Evolutionary conservation across 805 yeast genomes (phyloP).

Genomic region (Saturnispora dispora): DNA sequence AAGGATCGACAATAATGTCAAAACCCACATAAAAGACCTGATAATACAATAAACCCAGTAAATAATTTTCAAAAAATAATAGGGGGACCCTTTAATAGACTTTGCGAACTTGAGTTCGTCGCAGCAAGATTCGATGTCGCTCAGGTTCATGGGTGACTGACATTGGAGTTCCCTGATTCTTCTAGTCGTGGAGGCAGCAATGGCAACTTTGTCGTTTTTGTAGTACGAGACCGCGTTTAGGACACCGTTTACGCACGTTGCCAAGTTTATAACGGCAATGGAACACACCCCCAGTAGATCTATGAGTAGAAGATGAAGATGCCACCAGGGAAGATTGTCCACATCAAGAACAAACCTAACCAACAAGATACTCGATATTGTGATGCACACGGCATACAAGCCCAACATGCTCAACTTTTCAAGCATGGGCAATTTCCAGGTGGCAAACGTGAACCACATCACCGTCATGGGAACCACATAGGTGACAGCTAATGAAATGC

Average conservation of each 20-base stretch:
- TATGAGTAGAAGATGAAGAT: not conserved
- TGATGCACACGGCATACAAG: not conserved
- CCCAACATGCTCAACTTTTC: not conserved
- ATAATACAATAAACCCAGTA: conserved; percentile 7
- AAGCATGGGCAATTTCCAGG: not conserved
- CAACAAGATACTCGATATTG: not conserved
- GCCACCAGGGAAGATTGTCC: not conserved
- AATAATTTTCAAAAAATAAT: not conserved
- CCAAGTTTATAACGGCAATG: conserved; percentile 4
- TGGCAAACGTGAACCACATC: not conserved
- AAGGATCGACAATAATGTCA: not conserved
- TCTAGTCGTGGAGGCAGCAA: not conserved
- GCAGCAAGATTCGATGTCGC: not conserved
- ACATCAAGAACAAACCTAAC: not conserved
- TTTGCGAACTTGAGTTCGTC: not conserved
- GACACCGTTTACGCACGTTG: conserved; percentile 1
- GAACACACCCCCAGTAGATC: conserved; percentile 1
- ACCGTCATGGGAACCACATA: not conserved
- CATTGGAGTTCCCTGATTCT: not conserved
- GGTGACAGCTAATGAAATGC: not conserved
- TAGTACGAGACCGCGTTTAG: not conserved
- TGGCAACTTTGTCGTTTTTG: not conserved
- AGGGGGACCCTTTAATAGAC: not conserved
- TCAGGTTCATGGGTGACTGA: not conserved
- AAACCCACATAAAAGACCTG: conserved; percentile 4